Conservation (phyloP, 257 asterid genomes). For the Echium plantagineum region DNA sequence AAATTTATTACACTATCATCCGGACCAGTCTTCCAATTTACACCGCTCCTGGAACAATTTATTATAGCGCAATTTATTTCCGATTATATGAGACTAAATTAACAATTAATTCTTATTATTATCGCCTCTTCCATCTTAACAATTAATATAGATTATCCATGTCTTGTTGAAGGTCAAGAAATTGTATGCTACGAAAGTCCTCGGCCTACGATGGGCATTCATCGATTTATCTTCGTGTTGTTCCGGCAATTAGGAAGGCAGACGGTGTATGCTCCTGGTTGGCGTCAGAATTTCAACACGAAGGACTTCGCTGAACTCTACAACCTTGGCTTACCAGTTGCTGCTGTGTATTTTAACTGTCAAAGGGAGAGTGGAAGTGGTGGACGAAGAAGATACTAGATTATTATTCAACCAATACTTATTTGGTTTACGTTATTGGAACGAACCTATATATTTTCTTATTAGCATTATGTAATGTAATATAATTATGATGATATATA, state of each 20-base stretch:
- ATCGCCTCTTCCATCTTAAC: too few species aligned
- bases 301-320: neutral
- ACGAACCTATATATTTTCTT: too few species aligned
- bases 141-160: too few species aligned
- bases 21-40: too few species aligned
- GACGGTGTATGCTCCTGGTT: conserved; percentile 42
- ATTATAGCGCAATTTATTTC: too few species aligned
- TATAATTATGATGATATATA: too few species aligned
- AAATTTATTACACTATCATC: too few species aligned
- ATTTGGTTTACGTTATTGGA: neutral
- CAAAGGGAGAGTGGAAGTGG: neutral
- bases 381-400: neutral
- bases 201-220: conserved; percentile 53
- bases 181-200: conserved; percentile 52
- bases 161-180: conserved; percentile 55
- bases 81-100: too few species aligned
- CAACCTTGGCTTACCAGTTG: neutral
- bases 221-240: conserved; percentile 32
- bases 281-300: conserved; percentile 50
- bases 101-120: too few species aligned
- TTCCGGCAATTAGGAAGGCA: conserved; percentile 46
- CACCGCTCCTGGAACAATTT: too few species aligned
- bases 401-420: neutral
- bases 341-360: neutral
- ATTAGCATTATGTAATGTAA: too few species aligned